These are phyloP conservation scores for Colletotrichum cordylinicola DNA, from an alignment of 2,329 filamentous ascomycete species.

Conservation along the genomic window DNA sequence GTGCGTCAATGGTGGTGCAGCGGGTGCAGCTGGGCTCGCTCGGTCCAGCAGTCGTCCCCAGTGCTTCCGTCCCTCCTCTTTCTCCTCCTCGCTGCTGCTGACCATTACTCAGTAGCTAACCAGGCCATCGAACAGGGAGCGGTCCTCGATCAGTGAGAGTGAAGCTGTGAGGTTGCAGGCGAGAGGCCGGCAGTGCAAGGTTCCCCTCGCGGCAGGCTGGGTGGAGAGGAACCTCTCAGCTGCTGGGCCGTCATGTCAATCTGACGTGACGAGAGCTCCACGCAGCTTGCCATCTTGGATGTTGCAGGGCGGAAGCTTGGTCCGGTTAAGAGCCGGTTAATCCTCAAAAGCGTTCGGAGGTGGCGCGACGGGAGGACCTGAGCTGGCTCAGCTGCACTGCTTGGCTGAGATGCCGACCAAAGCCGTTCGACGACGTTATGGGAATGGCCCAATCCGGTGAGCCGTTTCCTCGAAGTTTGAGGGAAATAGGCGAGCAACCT, in stretches of 20 bases:
- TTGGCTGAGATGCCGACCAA: not conserved
- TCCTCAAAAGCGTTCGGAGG: not conserved
- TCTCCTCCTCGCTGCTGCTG: not conserved
- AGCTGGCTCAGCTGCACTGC: not conserved
- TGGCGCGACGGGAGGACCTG: not conserved
- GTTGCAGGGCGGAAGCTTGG: slow-evolving; percentile 10
- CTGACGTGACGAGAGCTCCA: slow-evolving; percentile 20
- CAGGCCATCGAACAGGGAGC: not conserved
- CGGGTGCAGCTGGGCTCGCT: not conserved
- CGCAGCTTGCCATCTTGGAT: not conserved
- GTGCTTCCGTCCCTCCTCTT: not conserved
- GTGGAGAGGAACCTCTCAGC: slow-evolving; percentile 5
- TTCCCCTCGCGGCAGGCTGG: slow-evolving; percentile 6
- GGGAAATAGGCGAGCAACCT: not conserved
- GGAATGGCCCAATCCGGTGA: not conserved
- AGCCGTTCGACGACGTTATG: not conserved
- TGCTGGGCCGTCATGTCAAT: slow-evolving; percentile 8
- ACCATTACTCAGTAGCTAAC: not conserved
- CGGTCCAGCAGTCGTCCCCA: not conserved
- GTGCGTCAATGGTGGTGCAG: not conserved
- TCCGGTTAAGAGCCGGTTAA: slow-evolving; percentile 16
- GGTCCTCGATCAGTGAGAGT: not conserved
- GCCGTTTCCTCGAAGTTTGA: not conserved
- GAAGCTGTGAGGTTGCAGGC: slow-evolving; percentile 4
- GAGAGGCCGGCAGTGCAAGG: not conserved